Evolutionary conservation across 148 eudicot species (phyloP), one percentile per base, ranked within the genome.

Genomic region (Camellia lanceoleosa): DNA sequence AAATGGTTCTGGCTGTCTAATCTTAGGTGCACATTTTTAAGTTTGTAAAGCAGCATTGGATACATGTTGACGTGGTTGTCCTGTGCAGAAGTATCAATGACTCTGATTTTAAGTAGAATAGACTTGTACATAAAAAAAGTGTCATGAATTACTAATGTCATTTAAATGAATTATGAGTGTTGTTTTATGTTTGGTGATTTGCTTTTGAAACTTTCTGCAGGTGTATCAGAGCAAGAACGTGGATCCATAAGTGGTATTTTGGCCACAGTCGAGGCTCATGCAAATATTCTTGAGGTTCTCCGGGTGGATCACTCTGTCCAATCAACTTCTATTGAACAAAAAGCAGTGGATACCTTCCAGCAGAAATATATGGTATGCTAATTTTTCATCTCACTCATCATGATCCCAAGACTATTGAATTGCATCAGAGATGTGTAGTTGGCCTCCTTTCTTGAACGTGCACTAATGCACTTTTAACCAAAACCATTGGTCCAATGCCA

Each of bases 331-430:
- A 91, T 96, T 62, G 95, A 92, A 75, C 84, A 87, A 73, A 89
- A 92, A 78, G 90, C 97, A 68, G 74, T 68, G 30, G 85, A 89
- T 46, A 94, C 97, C 16, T 96, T 96, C 86, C 86, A 87, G 85
- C 92, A 90, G 83, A 82, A 90, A 85, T 94, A 85, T 79, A 87
- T 84, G 99, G 99, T 96, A 84, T 69, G 85, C 43, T 16, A 47
- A 55, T 75, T 8, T 74, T 72, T 67, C 38, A 51, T 82, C 14
- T 10, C 30, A 15, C 42, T 72, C 59, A 14, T 18, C 7, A 9
- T 47, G 51, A 23, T 23, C 7, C 51, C 38, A 19, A 46, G 9
- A 43, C 9, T 12, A 10, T 14, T 54, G 30, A 70, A 19, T 10
- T 49, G 16, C 13, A 46, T 38, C 20, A 4, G 5, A 9, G 13